These are phyloP conservation scores for Pulveroboletus sp. DNA, from an alignment of 768 basidiomycete genomes.

Conservation along the genomic window DNA sequence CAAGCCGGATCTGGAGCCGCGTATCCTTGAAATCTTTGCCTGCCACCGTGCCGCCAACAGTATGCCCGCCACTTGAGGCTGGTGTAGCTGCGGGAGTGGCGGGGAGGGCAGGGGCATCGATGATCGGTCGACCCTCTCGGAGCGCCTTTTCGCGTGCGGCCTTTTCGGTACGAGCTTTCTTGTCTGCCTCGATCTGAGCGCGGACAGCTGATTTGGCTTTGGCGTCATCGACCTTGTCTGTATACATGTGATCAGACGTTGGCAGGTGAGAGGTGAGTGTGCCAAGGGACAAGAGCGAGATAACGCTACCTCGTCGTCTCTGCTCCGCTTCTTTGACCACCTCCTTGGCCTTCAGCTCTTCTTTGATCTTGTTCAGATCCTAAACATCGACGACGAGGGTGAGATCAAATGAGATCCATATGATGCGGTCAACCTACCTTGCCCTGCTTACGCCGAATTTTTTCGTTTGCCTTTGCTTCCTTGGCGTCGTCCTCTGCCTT, in stretches of 20 bases:
- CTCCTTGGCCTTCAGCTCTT: constrained; percentile 75
- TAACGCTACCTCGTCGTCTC: constrained; percentile 60
- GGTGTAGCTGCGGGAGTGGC: constrained; percentile 34
- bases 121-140: constrained; percentile 64
- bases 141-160: constrained; percentile 87
- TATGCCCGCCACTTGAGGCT: constrained; percentile 15
- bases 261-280: background rate
- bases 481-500: constrained; percentile 72
- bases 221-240: constrained; percentile 88
- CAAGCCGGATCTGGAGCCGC: constrained; percentile 83
- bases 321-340: constrained; percentile 78
- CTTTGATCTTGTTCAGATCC: constrained; percentile 70
- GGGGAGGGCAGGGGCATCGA: constrained; percentile 28
- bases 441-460: constrained; percentile 78
- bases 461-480: constrained; percentile 70
- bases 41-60: constrained; percentile 36
- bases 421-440: constrained; percentile 41
- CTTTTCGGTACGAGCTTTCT: constrained; percentile 82
- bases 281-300: no score
- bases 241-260: background rate
- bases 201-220: constrained; percentile 83
- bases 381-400: constrained; percentile 20
- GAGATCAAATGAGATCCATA: background rate
- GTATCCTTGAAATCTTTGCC: constrained; percentile 85
- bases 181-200: constrained; percentile 94